Evolutionary conservation across 176 grass and related monocot species (phyloP).

Genomic region (Musa beccarii): DNA sequence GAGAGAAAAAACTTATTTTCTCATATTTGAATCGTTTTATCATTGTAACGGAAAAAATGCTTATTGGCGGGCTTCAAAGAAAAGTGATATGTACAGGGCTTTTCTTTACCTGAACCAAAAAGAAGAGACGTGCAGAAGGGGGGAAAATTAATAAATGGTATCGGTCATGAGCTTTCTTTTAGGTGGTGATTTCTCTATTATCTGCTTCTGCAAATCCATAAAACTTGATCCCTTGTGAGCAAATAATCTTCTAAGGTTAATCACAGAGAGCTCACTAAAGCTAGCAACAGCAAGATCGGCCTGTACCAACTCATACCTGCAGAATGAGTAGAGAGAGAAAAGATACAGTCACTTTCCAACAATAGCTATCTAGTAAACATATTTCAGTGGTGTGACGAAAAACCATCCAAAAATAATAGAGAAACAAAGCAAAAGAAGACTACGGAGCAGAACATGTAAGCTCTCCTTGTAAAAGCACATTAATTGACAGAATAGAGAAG

Average conservation of each 20-base stretch:
- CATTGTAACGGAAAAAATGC: neutral
- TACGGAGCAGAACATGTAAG: neutral
- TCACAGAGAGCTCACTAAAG: conserved; percentile 73
- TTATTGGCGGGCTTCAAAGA: neutral
- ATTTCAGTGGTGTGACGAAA: neutral
- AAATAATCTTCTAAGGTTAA: conserved; percentile 87
- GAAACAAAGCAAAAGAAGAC: neutral
- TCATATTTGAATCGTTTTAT: neutral
- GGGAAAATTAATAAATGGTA: conserved; percentile 41
- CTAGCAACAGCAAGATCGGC: conserved; percentile 64
- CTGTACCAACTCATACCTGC: conserved; percentile 81
- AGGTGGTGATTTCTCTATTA: conserved; percentile 66
- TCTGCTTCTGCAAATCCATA: conserved; percentile 96
- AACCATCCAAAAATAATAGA: neutral
- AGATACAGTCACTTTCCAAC: neutral
- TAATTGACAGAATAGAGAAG: too few species aligned
- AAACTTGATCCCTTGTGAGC: conserved; percentile 66
- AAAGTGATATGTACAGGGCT: neutral
- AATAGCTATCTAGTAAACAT: neutral
- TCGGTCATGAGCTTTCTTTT: conserved; percentile 56
- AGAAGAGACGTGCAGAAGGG: neutral
- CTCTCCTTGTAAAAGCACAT: too few species aligned
- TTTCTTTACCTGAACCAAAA: neutral
- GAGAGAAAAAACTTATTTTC: neutral
- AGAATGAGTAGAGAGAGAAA: neutral